phyloP scores from a whole-genome alignment of 2,329 filamentous ascomycete species.

The Fusarium albosuccineum region DNA sequence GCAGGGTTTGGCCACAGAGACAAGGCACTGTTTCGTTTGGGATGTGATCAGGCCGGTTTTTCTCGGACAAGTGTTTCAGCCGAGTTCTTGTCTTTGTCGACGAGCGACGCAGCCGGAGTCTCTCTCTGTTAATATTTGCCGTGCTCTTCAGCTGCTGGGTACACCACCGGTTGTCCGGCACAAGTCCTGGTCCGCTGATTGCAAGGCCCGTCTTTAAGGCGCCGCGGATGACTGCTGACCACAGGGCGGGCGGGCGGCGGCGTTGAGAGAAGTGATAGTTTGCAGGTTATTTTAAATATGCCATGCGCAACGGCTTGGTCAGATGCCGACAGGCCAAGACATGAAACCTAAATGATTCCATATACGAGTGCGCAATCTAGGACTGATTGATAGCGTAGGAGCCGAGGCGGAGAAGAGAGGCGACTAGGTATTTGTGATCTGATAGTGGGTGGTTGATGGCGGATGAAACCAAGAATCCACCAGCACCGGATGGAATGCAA shows the following conservation, averaged over 20 bases:
- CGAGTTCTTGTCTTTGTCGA: background rate
- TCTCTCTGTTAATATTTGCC: too few species aligned
- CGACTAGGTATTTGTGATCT: background rate
- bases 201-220: background rate
- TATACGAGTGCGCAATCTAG: background rate
- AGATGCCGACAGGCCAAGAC: background rate
- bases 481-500: too few species aligned
- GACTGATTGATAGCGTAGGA: background rate
- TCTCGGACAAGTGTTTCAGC: background rate
- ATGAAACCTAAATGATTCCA: background rate
- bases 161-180: background rate
- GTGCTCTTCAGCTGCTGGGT: background rate
- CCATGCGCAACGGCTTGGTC: background rate
- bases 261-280: background rate
- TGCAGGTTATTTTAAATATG: background rate
- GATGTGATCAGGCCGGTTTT: conserved; percentile 11
- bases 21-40: conserved; percentile 9
- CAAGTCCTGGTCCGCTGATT: background rate
- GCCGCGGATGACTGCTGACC: background rate
- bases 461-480: background rate
- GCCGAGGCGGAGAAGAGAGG: background rate
- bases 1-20: conserved; percentile 18
- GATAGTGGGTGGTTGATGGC: background rate
- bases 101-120: too few species aligned
- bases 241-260: background rate